Base-by-base conservation (phyloP, 306 rosid species). In the Datisca glomerata region DNA sequence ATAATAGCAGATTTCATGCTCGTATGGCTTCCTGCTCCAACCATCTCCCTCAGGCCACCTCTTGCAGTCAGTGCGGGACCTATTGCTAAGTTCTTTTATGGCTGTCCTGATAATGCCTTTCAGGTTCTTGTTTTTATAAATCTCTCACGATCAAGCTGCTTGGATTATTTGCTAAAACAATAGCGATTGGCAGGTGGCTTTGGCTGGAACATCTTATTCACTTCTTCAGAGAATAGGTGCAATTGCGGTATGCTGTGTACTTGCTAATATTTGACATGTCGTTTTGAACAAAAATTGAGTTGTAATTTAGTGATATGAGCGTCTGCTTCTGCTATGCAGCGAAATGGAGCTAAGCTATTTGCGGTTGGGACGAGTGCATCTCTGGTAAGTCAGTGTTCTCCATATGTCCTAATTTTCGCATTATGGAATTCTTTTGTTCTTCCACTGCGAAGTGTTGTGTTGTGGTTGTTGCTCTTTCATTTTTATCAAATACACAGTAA, bases 21-120 rank as follows among this genome's bases (percentile, higher is more conserved):
- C 13, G 77, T 70, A 0, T 70, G 77, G 77, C 77, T 70, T 46
- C 77, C 77, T 43, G 97, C 97, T 11, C 95, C 97, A 18, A 83
- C 97, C 16, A 81, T 89, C 19, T 62, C 95, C 10, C 93, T 89
- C 51, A 64, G 78, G 47, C 56, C 81, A 2, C 79, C 98, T 21
- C 83, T 84, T 19, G 75, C 70, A 28, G 43, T 63, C 53, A 68
- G 45, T 35, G 91, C 95, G 3, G 95, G 98, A 36, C 53, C 65
- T 19, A 43, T 89, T 59, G 60, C 91, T 24, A 89, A 77, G 70
- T 72, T 84, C 73, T 89, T 89, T 79, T 81, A 77, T 64, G 76
- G 76, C 55, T 89, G 98, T 59, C 98, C 98, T 0, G 98, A 80
- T 43, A 89, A 89, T 53, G 95, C 98, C 42, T 89, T 89, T 32